Evolutionary conservation across 148 eudicot species (phyloP), one percentile per base, ranked within the genome.

Genomic region (Limonium bicolor): DNA sequence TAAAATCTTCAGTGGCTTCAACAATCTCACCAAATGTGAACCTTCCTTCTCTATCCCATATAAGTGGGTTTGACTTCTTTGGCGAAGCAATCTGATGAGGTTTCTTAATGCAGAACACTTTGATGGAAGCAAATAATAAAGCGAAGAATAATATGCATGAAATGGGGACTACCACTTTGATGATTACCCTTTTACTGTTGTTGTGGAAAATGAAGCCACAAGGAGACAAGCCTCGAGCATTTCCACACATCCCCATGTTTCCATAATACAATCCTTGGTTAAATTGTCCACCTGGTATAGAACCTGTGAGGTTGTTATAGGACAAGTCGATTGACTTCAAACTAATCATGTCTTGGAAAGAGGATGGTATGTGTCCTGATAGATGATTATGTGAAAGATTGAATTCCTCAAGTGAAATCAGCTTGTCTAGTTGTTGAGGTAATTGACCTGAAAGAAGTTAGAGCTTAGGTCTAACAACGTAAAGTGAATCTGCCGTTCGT

Each of bases 371-470:
- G 27, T 19, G 14, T 7, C 82, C 82, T 0, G 69, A 55, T 16
- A 76, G 66, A 44, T 71, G 40, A 38, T 76, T 76, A 29, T 53
- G 69, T 10, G 82, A 76, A 24, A 76, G 65, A 49, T 65, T 36
- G 24, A 76, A 54, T 7, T 9, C 50, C 49, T 58, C 78, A 44
- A 71, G 43, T 15, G 21, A 36, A 5, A 6, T 24, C 49, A 72
- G 41, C 27, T 54, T 40, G 2, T 55, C 52, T 8, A 72, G 63
- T 8, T 41, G 27, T 12, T 21, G 47, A 0, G 78, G 78, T 33
- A 72, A 60, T 25, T 29, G 38, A 24, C 67, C 73, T 24, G 48
- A 57, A 1, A 73, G 59, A 46, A 46, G 39, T 72, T 72, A 44
- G 36, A 44, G 32, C 77, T 67, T 20, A 72, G 41, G 36, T 67